Evolutionary conservation across 2,329 filamentous ascomycete species (phyloP), one percentile per base, ranked within the genome.

Genomic region (Chaetomium globosum): DNA sequence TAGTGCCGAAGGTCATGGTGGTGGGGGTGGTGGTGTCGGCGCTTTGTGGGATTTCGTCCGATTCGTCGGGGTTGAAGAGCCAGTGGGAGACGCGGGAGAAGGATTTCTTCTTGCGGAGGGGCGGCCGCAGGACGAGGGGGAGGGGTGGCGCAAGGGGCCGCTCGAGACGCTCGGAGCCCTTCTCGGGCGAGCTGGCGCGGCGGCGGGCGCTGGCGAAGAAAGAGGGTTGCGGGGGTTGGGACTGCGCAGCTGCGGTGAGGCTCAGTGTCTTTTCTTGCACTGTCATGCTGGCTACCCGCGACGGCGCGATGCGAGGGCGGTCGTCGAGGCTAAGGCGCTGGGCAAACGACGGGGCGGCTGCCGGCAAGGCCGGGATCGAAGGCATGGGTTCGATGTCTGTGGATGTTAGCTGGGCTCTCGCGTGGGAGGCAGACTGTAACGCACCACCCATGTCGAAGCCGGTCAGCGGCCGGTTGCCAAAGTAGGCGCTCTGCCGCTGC

Each of bases 61-160:
- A 5, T 55, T 62, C 72, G 36, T 73, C 70, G 21, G 76, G 74
- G 53, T 82, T 79, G 69, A 83, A 85, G 30, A 88, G 77, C 85
- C 86, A 88, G 69, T 75, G 81, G 2, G 86, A 87, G 9, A 88
- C 83, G 19, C 82, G 80, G 10, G 85, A 86, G 72, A 89, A 88
- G 0, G 86, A 87, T 72, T 88, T 89, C 79, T 88, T 89, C 79
- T 88, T 88, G 65, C 86, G 79, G 67, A 88, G 73, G 1, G 85
- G 84, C 8, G 85, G 85, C n/a, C 83, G 82, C 63, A 87, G 79
- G 19, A 86, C 81, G 28, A 87, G 79, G 0, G 85, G 85, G 4
- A 87, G 76, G 2, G 86, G 85, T 1, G 85, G 85, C 2, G 84
- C 82, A 1, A 83, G 79, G 1, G 79, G 76, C 7, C 76, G 74